Evolutionary conservation across 2,329 filamentous ascomycete genomes (phyloP).

Genomic region (Metarhizium anisopliae): DNA sequence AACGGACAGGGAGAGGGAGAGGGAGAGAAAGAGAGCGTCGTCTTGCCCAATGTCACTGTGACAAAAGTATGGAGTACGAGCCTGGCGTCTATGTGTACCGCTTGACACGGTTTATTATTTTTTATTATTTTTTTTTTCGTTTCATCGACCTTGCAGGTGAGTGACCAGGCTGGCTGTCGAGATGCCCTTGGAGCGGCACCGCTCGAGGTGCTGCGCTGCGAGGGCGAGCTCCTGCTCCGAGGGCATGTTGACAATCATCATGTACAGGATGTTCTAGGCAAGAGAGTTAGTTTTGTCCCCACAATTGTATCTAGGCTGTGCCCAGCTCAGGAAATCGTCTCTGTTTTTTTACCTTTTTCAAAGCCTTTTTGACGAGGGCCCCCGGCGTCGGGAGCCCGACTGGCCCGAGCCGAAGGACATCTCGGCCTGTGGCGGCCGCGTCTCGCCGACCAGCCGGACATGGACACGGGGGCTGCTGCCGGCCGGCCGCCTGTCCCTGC

Average conservation of each 20-base stretch:
- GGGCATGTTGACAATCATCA: conserved; percentile 12
- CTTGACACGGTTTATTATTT: too few species aligned
- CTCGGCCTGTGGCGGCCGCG: neutral
- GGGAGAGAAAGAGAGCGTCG: neutral
- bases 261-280: conserved; percentile 9
- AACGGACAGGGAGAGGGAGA: neutral
- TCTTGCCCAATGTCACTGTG: neutral
- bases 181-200: neutral
- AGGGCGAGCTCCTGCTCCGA: conserved; percentile 8
- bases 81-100: too few species aligned
- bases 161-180: neutral
- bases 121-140: too few species aligned
- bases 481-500: too few species aligned
- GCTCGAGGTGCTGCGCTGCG: neutral
- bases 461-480: too few species aligned
- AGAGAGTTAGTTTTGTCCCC: too few species aligned
- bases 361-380: neutral
- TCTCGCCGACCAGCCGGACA: too few species aligned
- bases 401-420: neutral
- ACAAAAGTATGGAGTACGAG: neutral
- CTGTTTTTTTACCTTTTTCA: neutral
- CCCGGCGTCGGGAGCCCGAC: neutral
- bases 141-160: neutral
- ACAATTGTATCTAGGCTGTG: neutral
- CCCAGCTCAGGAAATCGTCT: neutral